Evolutionary conservation across 805 yeast species (phyloP), one percentile per base, ranked within the genome.

Genomic region (Blastobotrys mokoenaii): DNA sequence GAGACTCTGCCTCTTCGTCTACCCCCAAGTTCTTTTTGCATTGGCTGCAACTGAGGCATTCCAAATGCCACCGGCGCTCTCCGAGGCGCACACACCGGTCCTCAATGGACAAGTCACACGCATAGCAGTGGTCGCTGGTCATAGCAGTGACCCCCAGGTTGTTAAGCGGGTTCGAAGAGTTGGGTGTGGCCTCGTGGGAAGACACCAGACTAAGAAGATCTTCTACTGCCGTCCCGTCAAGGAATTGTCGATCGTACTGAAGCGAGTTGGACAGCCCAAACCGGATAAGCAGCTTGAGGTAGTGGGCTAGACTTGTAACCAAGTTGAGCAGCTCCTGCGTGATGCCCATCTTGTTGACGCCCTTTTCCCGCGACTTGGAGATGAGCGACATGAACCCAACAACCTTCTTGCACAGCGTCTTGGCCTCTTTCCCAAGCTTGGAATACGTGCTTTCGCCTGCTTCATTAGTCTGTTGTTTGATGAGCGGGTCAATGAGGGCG

Each of bases 281-380:
- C 51, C 97, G 71, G 3, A 90, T 83, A 17, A 93, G 68, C 5
- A 90, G 70, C 62, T 93, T 93, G 56, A 93, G 70, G 63, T 88
- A 90, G 61, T 93, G 97, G 0, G 98, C 97, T 54, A 90, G 69
- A 0, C 94, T 88, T 1, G 96, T 86, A 3, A 89, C 89, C 9
- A 89, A 78, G 0, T 90, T 77, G 53, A 93, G 72, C 34, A 90
- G 58, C 17, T 66, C 69, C 31, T 56, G 60, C 1, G 68, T 57
- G 20, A 53, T 48, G 9, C 56, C 59, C 50, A 51, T 47, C 2
- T 51, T 49, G 15, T 48, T 46, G 18, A 51, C 47, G 10, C 53
- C 48, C 17, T 49, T 52, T 12, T 47, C 48, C 29, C 56, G 44
- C 11, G 52, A 41, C 56, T 85, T 87, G 50, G 96, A 72, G 37